Percentiles rank a stretch among this genome's conserved stretches.
Evolutionary conservation across 805 yeast species (phyloP).

Genomic region (Danielia reshetovae): DNA sequence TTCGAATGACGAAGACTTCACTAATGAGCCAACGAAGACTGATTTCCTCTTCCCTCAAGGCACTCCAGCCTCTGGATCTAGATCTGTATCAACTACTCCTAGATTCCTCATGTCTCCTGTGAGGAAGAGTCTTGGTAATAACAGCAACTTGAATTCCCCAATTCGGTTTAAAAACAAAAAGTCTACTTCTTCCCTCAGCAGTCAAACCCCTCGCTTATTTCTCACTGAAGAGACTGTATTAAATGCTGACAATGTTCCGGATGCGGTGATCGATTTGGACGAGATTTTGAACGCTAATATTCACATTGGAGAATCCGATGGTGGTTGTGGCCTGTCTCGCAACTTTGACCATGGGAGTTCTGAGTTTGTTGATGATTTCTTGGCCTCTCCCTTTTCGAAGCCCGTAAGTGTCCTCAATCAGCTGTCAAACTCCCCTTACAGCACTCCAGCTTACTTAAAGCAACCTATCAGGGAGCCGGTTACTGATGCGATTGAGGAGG

Average conservation of each 20-base stretch:
- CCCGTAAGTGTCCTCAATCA: slow-evolving; percentile 11
- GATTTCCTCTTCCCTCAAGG: slow-evolving; percentile 28
- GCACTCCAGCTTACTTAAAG: slow-evolving; percentile 20
- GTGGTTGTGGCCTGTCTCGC: no score
- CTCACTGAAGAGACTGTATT: slow-evolving; percentile 27
- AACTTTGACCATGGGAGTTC: no score
- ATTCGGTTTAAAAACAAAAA: slow-evolving; percentile 24
- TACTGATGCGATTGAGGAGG: slow-evolving; percentile 16
- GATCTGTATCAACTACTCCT: slow-evolving; percentile 3
- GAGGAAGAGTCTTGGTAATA: slow-evolving; percentile 2
- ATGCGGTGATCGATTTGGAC: slow-evolving; percentile 55
- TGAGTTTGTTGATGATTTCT: slow-evolving; percentile 22
- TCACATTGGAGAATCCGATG: slow-evolving; percentile 24
- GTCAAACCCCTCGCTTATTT: slow-evolving; percentile 23
- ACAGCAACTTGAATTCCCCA: slow-evolving; percentile 29
- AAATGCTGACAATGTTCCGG: slow-evolving; percentile 38
- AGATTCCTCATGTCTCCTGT: slow-evolving; percentile 1
- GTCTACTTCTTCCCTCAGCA: slow-evolving; percentile 16
- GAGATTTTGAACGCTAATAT: slow-evolving; percentile 39
- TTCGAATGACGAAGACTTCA: slow-evolving; percentile 35
- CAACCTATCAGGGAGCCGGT: slow-evolving; percentile 29
- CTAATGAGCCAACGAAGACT: slow-evolving; percentile 15
- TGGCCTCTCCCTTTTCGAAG: slow-evolving; percentile 28
- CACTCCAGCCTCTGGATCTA: neutral
- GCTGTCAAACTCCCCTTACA: slow-evolving; percentile 9